phyloP scores from a whole-genome alignment of 192 early-diverging fungal species.

The Obelidium mucronatum region DNA sequence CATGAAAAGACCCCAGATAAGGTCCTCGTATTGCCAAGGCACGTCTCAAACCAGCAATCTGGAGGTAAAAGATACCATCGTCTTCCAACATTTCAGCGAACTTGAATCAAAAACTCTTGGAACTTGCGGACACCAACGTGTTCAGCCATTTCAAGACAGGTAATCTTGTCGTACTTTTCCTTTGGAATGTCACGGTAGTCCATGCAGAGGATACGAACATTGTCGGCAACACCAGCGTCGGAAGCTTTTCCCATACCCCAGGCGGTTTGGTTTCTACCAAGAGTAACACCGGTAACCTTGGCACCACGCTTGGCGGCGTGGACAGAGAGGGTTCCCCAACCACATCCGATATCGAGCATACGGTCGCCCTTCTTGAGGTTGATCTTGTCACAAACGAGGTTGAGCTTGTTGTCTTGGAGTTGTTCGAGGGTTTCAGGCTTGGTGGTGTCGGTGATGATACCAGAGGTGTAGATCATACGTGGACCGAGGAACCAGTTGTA shows the following conservation, averaged over 20 bases:
- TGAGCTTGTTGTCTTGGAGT: constrained; percentile 96
- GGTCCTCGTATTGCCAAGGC: constrained; percentile 83
- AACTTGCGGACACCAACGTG: constrained; percentile 95
- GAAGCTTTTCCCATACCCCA: constrained; percentile 87
- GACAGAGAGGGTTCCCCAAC: constrained; percentile 94
- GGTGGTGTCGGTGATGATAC: constrained; percentile 79
- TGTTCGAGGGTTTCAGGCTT: constrained; percentile 88
- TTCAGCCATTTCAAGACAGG: constrained; percentile 99
- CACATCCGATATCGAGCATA: constrained; percentile 97
- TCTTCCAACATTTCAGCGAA: constrained; percentile 95
- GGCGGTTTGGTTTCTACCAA: constrained; percentile 89
- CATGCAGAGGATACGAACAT: constrained; percentile 86
- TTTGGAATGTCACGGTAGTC: constrained; percentile 98
- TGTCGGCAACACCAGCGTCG: constrained; percentile 79
- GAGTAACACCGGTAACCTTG: constrained; percentile 92
- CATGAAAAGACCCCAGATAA: constrained; percentile 96
- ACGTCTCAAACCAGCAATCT: constrained; percentile 94
- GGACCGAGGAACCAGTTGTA: constrained; percentile 73
- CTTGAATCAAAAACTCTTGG: constrained; percentile 87
- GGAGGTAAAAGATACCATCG: constrained; percentile 97
- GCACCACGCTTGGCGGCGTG: constrained; percentile 90
- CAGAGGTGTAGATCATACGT: constrained; percentile 97
- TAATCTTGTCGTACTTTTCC: constrained; percentile 95
- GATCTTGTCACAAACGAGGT: constrained; percentile 84
- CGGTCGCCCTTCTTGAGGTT: constrained; percentile 86